A percentile compares a stretch with the other conserved stretches of the same genome.
These are phyloP conservation scores for Euphrasia arctica DNA, from an alignment of 305 asterid genomes.

Conservation along the genomic window DNA sequence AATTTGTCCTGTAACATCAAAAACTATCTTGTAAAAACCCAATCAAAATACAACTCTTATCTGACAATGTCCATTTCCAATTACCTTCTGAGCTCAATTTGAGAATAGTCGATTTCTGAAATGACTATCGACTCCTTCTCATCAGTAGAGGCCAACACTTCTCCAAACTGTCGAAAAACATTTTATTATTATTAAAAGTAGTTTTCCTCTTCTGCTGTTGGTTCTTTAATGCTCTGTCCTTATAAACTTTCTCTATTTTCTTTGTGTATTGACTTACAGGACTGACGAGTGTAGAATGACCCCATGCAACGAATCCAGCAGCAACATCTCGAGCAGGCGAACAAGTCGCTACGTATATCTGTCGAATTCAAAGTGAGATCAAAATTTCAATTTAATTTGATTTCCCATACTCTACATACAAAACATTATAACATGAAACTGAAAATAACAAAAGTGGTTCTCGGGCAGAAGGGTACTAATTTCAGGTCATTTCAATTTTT, in stretches of 20 bases:
- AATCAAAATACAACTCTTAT: background rate
- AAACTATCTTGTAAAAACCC: background rate
- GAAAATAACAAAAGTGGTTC: background rate
- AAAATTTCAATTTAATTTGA: no score
- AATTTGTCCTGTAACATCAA: slow-evolving; percentile 51
- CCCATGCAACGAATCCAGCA: slow-evolving; percentile 94
- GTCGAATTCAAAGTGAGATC: slow-evolving; percentile 24
- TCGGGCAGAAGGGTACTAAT: no score
- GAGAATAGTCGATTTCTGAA: slow-evolving; percentile 81
- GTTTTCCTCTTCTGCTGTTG: background rate
- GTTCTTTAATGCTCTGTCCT: background rate
- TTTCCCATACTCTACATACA: background rate
- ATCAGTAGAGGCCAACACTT: slow-evolving; percentile 77
- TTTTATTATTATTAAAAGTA: no score
- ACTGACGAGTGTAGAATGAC: slow-evolving; percentile 88
- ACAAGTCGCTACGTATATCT: slow-evolving; percentile 90
- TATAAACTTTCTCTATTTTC: background rate
- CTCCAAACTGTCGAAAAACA: slow-evolving; percentile 66
- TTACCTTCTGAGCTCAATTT: slow-evolving; percentile 71
- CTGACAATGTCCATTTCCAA: background rate
- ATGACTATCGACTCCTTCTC: slow-evolving; percentile 73
- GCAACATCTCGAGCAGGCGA: slow-evolving; percentile 87
- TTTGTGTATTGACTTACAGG: slow-evolving; percentile 55
- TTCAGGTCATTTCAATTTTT: no score
- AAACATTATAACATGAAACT: background rate